A percentile compares a stretch with the other conserved stretches of the same genome.
Conservation (phyloP, 2,329 filamentous ascomycete genomes). For the Harringtonia aguacate region DNA sequence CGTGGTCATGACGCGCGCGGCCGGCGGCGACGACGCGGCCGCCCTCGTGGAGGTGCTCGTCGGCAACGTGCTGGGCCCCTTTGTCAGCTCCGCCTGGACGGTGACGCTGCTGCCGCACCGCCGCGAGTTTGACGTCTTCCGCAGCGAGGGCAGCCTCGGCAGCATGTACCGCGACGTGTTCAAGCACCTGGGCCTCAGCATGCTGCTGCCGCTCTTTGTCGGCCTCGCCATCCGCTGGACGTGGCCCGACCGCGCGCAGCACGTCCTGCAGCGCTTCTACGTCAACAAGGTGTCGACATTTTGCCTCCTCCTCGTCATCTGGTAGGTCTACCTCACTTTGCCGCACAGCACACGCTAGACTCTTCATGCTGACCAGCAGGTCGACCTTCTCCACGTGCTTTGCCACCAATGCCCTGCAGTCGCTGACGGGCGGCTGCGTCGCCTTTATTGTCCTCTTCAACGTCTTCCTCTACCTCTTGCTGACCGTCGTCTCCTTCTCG, state of each 20-base stretch:
- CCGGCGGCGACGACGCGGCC: slow-evolving; percentile 25
- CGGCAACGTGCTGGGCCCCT: slow-evolving; percentile 58
- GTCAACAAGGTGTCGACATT: slow-evolving; percentile 36
- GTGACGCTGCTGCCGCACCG: slow-evolving; percentile 46
- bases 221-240: slow-evolving; percentile 49
- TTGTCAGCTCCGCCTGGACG: slow-evolving; percentile 54
- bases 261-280: slow-evolving; percentile 30
- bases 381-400: slow-evolving; percentile 59
- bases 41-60: slow-evolving; percentile 59
- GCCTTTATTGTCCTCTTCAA: slow-evolving; percentile 59
- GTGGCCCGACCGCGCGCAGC: slow-evolving; percentile 39
- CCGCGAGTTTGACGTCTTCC: slow-evolving; percentile 33
- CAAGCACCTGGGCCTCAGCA: slow-evolving; percentile 56
- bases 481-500: slow-evolving; percentile 50
- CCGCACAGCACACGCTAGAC: neutral
- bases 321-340: slow-evolving; percentile 15
- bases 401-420: slow-evolving; percentile 35
- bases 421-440: slow-evolving; percentile 44
- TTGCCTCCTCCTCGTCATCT: slow-evolving; percentile 37
- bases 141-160: slow-evolving; percentile 32
- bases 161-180: slow-evolving; percentile 57
- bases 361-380: slow-evolving; percentile 30
- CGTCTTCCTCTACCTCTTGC: slow-evolving; percentile 50
- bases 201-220: slow-evolving; percentile 51
- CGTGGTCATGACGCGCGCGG: slow-evolving; percentile 60